Percentiles rank a stretch among this genome's conserved stretches.
Evolutionary conservation across 495 filamentous ascomycete species (phyloP).

Genomic region (Evernia prunastri): DNA sequence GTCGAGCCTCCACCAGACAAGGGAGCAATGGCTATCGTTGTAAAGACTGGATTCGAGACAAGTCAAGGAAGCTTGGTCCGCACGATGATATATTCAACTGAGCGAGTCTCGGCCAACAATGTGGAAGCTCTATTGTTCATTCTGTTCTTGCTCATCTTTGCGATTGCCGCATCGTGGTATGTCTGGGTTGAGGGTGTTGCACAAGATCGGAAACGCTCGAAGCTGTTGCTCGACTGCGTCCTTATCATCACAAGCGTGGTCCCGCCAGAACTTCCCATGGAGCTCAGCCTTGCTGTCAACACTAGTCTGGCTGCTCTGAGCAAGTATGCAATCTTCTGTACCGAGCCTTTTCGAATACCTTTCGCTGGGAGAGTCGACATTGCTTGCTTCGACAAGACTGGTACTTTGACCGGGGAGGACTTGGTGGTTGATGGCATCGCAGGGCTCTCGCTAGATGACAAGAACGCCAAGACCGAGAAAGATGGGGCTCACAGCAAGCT

Average conservation of each 20-base stretch:
- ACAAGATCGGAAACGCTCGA: slow-evolving; percentile 91
- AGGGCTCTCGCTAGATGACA: slow-evolving; percentile 66
- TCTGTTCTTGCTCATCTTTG: slow-evolving; percentile 91
- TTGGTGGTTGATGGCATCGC: slow-evolving; percentile 96
- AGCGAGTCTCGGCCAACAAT: slow-evolving; percentile 96
- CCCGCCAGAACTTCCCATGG: slow-evolving; percentile 96
- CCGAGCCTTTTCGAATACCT: slow-evolving; percentile 98
- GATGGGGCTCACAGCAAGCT: slow-evolving; percentile 75
- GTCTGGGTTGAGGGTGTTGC: slow-evolving; percentile 95
- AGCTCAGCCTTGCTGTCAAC: slow-evolving; percentile 93
- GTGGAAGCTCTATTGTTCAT: slow-evolving; percentile 93
- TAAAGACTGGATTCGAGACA: slow-evolving; percentile 98
- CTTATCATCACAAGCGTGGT: slow-evolving; percentile 97
- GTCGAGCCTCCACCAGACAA: slow-evolving; percentile 77
- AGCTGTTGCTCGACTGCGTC: slow-evolving; percentile 93
- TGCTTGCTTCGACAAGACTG: slow-evolving; percentile 98
- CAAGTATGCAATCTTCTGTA: slow-evolving; percentile 95
- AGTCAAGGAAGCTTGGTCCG: slow-evolving; percentile 95
- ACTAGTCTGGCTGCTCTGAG: slow-evolving; percentile 94
- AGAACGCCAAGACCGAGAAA: slow-evolving; percentile 60
- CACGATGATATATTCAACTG: slow-evolving; percentile 99
- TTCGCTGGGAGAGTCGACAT: slow-evolving; percentile 94
- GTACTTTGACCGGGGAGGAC: slow-evolving; percentile 94
- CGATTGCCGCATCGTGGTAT: slow-evolving; percentile 98
- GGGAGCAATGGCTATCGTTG: slow-evolving; percentile 87